Base-by-base conservation (phyloP, 163 green algal genomes). In the Trebouxiophyceae sp. region DNA sequence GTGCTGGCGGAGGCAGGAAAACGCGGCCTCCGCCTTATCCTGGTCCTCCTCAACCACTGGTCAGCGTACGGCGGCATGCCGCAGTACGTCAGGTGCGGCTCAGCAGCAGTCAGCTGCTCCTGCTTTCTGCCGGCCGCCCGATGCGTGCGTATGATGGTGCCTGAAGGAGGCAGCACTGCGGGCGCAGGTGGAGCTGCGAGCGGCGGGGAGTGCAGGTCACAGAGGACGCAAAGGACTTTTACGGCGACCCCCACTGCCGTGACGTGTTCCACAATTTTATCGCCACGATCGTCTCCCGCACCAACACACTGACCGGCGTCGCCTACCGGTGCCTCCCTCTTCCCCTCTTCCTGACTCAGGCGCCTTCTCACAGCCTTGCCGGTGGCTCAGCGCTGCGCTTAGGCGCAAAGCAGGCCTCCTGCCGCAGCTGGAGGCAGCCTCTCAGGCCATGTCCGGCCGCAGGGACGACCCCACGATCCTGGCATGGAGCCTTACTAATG, bases 1-100 rank as follows among this genome's bases (percentile, higher is more conserved):
- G 54, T 85, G 24, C 6, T 85, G 8, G 57, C 58, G 8, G 65
- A 80, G 65, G 78, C 76, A 63, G 50, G 55, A 1, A 28, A 22
- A 20, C 59, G 67, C 8, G 54, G 68, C n/a, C 63, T 88, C 31
- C 65, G 69, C 45, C 59, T 93, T 26, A 63, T 88, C 26, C 70
- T 90, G 57, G 69, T 55, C 7, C 65, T 93, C 0, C 81, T 69
- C 26, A 91, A 93, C 64, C 90, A 85, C 55, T 93, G 85, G 85
- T 5, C 60, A 12, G 78, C 90, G 20, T 92, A 87, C 65, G 86
- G 86, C 12, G 20, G 39, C 39, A 50, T 50, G 39, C 16, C 8
- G 8, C 47, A 65, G 46, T 78, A 78, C 44, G 72, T 78, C 39
- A 70, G n/a, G n/a, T n/a, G n/a, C n/a, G n/a, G n/a, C n/a, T n/a